These are phyloP conservation scores for Xylaria arbuscula DNA, from an alignment of 2,329 filamentous ascomycete species.

Conservation along the genomic window DNA sequence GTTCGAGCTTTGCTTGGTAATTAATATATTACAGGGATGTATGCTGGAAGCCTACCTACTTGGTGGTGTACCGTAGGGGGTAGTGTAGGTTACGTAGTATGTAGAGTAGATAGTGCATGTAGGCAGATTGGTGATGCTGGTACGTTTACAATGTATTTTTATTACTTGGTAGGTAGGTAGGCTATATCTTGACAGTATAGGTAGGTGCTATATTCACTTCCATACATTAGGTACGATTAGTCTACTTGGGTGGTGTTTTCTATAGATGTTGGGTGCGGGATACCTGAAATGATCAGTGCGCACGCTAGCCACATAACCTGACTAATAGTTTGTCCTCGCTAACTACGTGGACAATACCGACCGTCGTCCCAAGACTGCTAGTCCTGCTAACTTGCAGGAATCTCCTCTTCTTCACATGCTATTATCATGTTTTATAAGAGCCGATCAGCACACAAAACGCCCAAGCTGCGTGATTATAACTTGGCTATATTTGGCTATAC, in stretches of 20 bases:
- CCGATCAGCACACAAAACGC: conserved; percentile 23
- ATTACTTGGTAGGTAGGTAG: conserved; percentile 9
- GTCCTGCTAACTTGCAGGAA: conserved; percentile 19
- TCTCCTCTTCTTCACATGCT: conserved; percentile 26
- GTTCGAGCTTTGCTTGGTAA: conserved; percentile 8
- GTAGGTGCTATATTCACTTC: neutral
- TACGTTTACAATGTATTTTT: conserved; percentile 26
- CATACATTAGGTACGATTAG: no score
- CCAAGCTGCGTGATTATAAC: neutral
- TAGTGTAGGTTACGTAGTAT: neutral
- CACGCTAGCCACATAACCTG: conserved; percentile 6
- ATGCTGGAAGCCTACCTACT: neutral
- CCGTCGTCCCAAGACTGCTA: conserved; percentile 2
- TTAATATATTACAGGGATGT: conserved; percentile 5
- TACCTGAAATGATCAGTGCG: conserved; percentile 31
- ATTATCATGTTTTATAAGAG: conserved; percentile 19
- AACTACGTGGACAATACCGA: conserved; percentile 9
- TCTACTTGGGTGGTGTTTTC: no score
- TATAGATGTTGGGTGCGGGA: no score
- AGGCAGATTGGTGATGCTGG: neutral
- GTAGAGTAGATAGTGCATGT: neutral
- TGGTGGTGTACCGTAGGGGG: neutral
- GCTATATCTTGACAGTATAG: neutral
- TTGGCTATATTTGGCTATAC: neutral
- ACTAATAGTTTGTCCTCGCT: neutral